A percentile compares a stretch with the other conserved stretches of the same genome.
These are phyloP conservation scores for Schizosaccharomyces octosporus DNA, from an alignment of 805 yeast genomes.

Conservation along the genomic window DNA sequence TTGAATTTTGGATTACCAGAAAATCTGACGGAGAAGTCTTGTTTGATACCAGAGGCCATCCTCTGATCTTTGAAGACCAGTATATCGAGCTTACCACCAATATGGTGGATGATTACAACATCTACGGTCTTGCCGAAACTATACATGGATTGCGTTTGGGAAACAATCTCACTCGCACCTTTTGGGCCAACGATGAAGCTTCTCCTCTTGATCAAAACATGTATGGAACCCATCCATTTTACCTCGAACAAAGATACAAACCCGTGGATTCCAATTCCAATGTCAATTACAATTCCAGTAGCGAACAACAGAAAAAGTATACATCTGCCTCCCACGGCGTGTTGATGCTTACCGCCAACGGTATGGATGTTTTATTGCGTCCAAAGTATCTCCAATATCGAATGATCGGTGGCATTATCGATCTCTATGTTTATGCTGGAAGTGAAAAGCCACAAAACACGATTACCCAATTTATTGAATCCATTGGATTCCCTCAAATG, in stretches of 20 bases:
- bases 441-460: constrained; percentile 23
- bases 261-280: neutral
- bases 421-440: constrained; percentile 12
- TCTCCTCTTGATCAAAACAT: constrained; percentile 14
- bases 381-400: constrained; percentile 1
- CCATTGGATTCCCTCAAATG: constrained; percentile 37
- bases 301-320: no score
- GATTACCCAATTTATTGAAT: constrained; percentile 25
- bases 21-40: constrained; percentile 11
- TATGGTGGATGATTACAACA: constrained; percentile 12
- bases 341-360: neutral
- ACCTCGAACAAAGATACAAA: constrained; percentile 10
- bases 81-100: constrained; percentile 15
- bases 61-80: constrained; percentile 15
- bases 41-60: constrained; percentile 14
- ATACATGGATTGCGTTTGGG: constrained; percentile 12
- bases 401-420: constrained; percentile 5
- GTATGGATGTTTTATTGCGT: neutral
- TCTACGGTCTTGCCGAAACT: constrained; percentile 16
- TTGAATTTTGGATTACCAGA: constrained; percentile 9
- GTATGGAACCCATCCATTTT: constrained; percentile 16
- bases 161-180: constrained; percentile 14
- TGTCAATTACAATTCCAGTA: neutral
- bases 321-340: constrained; percentile 9
- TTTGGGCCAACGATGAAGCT: constrained; percentile 14